Evolutionary conservation across 1,284 basidiomycete species (phyloP).

Genomic region (Flammula alnicola): DNA sequence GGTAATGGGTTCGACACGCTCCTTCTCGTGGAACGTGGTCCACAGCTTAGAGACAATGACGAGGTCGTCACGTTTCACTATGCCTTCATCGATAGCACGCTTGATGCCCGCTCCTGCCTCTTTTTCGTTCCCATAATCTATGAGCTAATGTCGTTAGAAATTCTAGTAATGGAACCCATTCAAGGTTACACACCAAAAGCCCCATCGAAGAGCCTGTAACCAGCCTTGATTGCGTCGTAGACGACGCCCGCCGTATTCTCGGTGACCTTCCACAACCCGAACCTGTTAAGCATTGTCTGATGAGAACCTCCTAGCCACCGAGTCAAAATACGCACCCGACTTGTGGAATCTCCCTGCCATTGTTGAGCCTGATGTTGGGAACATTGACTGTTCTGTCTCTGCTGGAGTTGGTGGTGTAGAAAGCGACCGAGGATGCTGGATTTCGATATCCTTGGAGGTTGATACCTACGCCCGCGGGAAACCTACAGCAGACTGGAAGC

Average conservation of each 20-base stretch:
- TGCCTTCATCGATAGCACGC: slow-evolving; percentile 75
- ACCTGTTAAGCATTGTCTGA: slow-evolving; percentile 25
- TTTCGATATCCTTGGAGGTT: no score
- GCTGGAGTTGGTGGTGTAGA: not conserved
- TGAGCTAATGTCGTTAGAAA: not conserved
- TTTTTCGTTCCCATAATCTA: slow-evolving; percentile 86
- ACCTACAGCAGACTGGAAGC: no score
- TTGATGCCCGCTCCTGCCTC: slow-evolving; percentile 79
- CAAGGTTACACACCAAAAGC: slow-evolving; percentile 47
- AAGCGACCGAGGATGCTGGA: no score
- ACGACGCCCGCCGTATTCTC: slow-evolving; percentile 52
- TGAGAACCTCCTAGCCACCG: slow-evolving; percentile 10
- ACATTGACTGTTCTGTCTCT: slow-evolving; percentile 26
- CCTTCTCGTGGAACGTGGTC: slow-evolving; percentile 80
- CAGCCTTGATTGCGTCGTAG: slow-evolving; percentile 72
- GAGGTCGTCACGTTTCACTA: slow-evolving; percentile 79
- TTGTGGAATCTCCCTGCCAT: slow-evolving; percentile 30
- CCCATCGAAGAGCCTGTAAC: slow-evolving; percentile 84
- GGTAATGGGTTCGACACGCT: slow-evolving; percentile 55
- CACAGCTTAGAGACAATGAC: slow-evolving; percentile 82
- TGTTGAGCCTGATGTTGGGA: slow-evolving; percentile 30
- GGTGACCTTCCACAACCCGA: slow-evolving; percentile 35
- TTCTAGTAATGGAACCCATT: not conserved
- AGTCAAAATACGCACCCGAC: slow-evolving; percentile 27
- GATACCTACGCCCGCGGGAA: no score